Evolutionary conservation across 768 basidiomycete species (phyloP), one percentile per base, ranked within the genome.

Genomic region (Macrolepiota fuliginosa): DNA sequence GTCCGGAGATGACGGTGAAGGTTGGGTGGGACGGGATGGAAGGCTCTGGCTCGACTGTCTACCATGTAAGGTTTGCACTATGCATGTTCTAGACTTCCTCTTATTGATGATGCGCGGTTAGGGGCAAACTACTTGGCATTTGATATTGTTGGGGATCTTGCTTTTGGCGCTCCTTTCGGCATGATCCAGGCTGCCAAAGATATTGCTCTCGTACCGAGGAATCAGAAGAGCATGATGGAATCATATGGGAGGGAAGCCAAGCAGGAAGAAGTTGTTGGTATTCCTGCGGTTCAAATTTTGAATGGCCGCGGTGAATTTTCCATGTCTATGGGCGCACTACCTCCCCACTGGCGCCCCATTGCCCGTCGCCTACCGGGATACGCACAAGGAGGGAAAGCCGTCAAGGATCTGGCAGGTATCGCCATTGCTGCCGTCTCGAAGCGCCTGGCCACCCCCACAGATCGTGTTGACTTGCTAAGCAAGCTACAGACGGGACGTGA

Each of bases 251-350:
- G 76, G 4, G 74, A 79, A 15, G 69, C 68, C 1, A 64, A 66
- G 19, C 68, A 77, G 3, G 70, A 72, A 29, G 81, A 88, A 40
- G 79, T 86, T 37, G 63, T 79, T 13, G 76, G 86, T 65, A 85
- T 94, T 47, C 91, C 93, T 4, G 95, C 92, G 4, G 88, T 93
- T 47, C 76, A 88, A 68, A 94, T 96, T 65, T 81, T 96, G 50
- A 95, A 96, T 71, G 87, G 89, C 58, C 88, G 94, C 22, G 94
- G 94, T 62, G 92, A 93, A 70, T 95, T 82, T 73, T 90, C 90
- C 3, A 91, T 92, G 63, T 86, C 91, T 0, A 86, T 94, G 79
- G 94, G 93, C 12, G 86, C 84, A 10, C 77, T 95, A 15, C 90
- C 91, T 0, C 79, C 85, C 1, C 84, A 79, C 75, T 85, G 89